Evolutionary conservation across 306 rosid genomes (phyloP).

Genomic region (Aeschynomene evenia): DNA sequence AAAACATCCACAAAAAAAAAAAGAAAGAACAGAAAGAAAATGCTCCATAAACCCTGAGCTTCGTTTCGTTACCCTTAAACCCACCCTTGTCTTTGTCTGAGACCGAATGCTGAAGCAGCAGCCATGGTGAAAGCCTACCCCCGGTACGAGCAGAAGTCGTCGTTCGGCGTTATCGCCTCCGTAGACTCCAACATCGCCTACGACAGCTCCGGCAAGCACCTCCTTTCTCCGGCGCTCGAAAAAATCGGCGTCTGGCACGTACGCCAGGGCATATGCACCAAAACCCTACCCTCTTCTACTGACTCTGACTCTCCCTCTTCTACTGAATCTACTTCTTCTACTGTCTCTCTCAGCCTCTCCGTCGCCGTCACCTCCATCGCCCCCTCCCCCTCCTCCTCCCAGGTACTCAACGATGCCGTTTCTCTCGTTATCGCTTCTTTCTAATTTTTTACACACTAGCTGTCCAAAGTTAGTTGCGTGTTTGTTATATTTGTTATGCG

Average conservation of each 20-base stretch:
- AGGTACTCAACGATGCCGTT: constrained; percentile 31
- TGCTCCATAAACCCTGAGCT: constrained; percentile 24
- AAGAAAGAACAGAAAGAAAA: not conserved
- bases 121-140: constrained; percentile 91
- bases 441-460: no score
- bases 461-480: not conserved
- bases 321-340: no score
- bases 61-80: constrained; percentile 22
- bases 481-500: not conserved
- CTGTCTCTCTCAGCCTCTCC: constrained; percentile 54
- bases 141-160: constrained; percentile 75
- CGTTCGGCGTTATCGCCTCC: constrained; percentile 82
- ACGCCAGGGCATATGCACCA: constrained; percentile 81
- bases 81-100: not conserved
- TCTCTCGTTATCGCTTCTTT: no score
- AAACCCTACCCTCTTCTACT: constrained; percentile 60
- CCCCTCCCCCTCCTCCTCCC: constrained; percentile 59
- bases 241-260: constrained; percentile 82
- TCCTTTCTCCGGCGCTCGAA: constrained; percentile 89
- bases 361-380: constrained; percentile 67
- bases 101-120: not conserved
- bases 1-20: no score
- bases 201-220: constrained; percentile 78
- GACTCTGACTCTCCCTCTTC: no score
- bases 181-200: constrained; percentile 69